Conservation (phyloP, 2,329 filamentous ascomycete genomes). For the Chalaropsis thielavioides region DNA sequence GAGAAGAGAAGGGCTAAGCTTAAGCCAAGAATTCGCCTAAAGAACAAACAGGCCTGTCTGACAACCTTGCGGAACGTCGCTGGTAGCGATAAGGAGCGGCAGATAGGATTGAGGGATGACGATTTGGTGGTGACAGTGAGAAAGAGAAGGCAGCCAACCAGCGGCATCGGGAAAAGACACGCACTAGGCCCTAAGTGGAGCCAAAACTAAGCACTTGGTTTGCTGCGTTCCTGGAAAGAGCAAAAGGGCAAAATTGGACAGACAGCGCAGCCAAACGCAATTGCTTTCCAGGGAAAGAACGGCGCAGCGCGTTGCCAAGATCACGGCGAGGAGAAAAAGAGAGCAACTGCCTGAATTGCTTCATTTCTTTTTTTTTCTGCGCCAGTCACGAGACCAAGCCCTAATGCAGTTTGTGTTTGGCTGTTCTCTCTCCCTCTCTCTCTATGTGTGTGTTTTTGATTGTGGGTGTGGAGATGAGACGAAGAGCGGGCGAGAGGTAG, state of each 20-base stretch:
- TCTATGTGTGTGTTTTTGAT: not conserved
- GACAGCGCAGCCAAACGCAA: not conserved
- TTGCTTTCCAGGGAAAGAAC: not conserved
- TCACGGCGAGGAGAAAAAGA: not conserved
- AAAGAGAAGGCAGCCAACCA: not conserved
- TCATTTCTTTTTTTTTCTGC: too few species aligned
- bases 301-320: not conserved
- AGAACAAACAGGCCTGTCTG: not conserved
- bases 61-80: not conserved
- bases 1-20: not conserved
- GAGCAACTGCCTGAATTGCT: too few species aligned
- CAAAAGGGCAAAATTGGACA: not conserved
- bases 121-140: too few species aligned
- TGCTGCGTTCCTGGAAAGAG: not conserved
- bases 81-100: not conserved
- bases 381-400: too few species aligned
- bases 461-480: not conserved
- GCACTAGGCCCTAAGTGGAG: not conserved
- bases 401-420: not conserved
- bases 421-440: not conserved
- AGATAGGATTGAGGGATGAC: not conserved
- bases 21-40: not conserved
- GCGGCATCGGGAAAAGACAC: not conserved
- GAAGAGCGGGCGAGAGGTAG: too few species aligned
- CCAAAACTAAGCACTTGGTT: not conserved